phyloP scores from a whole-genome alignment of 176 grass and related monocot species.

The Puccinellia tenuiflora region DNA sequence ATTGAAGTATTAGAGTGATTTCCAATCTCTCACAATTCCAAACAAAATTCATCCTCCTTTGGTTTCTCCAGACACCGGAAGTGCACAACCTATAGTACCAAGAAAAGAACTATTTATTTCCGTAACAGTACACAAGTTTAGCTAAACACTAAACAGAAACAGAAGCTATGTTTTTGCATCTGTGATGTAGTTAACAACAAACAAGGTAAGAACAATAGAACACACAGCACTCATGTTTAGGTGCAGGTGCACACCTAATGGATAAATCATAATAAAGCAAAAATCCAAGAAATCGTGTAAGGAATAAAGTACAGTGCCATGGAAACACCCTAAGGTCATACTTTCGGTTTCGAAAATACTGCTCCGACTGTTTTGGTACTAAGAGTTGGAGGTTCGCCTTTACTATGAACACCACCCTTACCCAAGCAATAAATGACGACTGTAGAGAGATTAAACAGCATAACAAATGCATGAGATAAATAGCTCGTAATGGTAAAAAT shows the following conservation, averaged over 20 bases:
- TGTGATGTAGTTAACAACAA: conserved; percentile 1
- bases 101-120: background rate
- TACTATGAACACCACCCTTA: conserved; percentile 6
- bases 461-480: background rate
- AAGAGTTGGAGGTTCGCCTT: background rate
- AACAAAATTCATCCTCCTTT: conserved; percentile 90
- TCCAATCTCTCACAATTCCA: conserved; percentile 71
- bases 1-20: background rate
- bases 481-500: background rate
- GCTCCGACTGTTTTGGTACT: background rate
- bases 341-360: background rate
- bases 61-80: conserved; percentile 86
- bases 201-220: background rate
- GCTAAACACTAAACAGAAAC: background rate
- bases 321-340: background rate
- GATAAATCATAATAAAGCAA: background rate
- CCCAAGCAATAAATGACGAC: conserved; percentile 6
- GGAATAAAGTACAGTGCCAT: too few relatives aligned
- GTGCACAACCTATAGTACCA: conserved; percentile 72
- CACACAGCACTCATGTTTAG: too few relatives aligned
- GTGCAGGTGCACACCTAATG: background rate
- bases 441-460: background rate
- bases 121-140: background rate
- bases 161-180: background rate
- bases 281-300: too few relatives aligned